Base-by-base conservation (phyloP, 2,329 filamentous ascomycete genomes). In the Colletotrichum viniferum region DNA sequence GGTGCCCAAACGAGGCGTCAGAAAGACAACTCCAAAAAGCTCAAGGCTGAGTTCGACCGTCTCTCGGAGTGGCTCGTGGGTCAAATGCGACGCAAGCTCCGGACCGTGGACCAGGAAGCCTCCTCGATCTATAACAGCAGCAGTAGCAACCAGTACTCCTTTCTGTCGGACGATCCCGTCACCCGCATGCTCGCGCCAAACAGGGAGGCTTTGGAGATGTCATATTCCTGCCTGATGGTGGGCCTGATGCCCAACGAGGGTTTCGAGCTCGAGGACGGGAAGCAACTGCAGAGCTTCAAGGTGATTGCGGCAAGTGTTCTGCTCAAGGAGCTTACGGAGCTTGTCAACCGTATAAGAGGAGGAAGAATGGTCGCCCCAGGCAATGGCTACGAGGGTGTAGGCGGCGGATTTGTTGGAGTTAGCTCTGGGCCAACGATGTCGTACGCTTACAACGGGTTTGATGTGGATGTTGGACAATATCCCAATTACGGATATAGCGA, bases 21-120 rank as follows among this genome's bases (percentile, higher is more conserved):
- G 77, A 86, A 88, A 4, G 89, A 91, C 62, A 83, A 84, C 3
- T 90, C 89, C 3, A 82, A 86, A 62, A 88, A 88, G 77, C 84
- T 91, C 24, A 87, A 86, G 69, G 88, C 90, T 16, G 88, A 88
- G 63, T 90, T 88, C 63, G 87, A 89, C 58, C 84, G 86, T 10
- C 84, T 89, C 58, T 82, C 86, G 16, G 80, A 82, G 4, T 88
- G 84, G 83, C 82, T 86, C 12, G 83, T 84, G 24, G 81, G 81
- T 7, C 78, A 85, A 60, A 85, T 87, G 68, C 81, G 82, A 24
- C 77, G 66, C 6, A 73, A 63, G 7, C 58, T 21, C 14, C 65
- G 62, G 14, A 65, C 24, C 24, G 61, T 48, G 7, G 67, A 58
- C 2, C 70, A 43, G 58, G 58, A 62, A 34, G n/a, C 58, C 6